Evolutionary conservation across 495 filamentous ascomycete species (phyloP), one percentile per base, ranked within the genome.

Genomic region (Xylaria telfairii): DNA sequence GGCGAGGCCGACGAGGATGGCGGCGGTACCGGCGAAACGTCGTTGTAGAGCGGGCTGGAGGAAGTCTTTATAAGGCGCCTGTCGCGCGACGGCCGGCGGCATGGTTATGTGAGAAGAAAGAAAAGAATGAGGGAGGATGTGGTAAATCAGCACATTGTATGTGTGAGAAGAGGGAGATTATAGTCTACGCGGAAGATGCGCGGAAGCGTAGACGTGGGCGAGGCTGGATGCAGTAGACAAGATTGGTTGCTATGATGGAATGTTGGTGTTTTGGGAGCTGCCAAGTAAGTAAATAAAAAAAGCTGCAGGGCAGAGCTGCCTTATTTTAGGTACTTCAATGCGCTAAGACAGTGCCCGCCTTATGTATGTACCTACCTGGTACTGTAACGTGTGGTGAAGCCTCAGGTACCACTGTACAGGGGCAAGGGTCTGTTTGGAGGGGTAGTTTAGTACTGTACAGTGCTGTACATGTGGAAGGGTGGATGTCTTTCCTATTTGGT

Each of bases 21-120:
- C 79, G 56, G 90, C 91, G 39, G 93, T 92, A 65, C 87, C 87
- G 49, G 90, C 90, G 84, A 98, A 98, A 69, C 94, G 87, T 73
- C 93, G 87, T 79, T 99, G 96, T 65, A 98, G 82, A 49, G 92
- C 88, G 42, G 96, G 95, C 47, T 95, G 97, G 68, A 98, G 82
- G 80, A 96, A 94, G 76, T 97, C 92, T 83, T 95, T 90, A 77
- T 97, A 98, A 49, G 82, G 81, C 68, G 76, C 75, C 72, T 78
- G 79, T 79, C 84, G 80, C 70, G 81, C 81, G 71, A 70, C 77
- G 63, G 79, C 75, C 62, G 75, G 71, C 69, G 83, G 78, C 83
- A 86, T 86, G 26, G 67, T 80, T 73, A 19, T n/a, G 74, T 77
- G 75, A 21, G 34, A 41, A 62, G 69, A 71, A 54, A 34, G 21